A percentile compares a stretch with the other conserved stretches of the same genome.
phyloP scores from a whole-genome alignment of 306 rosid species.

The Betula pendula region DNA sequence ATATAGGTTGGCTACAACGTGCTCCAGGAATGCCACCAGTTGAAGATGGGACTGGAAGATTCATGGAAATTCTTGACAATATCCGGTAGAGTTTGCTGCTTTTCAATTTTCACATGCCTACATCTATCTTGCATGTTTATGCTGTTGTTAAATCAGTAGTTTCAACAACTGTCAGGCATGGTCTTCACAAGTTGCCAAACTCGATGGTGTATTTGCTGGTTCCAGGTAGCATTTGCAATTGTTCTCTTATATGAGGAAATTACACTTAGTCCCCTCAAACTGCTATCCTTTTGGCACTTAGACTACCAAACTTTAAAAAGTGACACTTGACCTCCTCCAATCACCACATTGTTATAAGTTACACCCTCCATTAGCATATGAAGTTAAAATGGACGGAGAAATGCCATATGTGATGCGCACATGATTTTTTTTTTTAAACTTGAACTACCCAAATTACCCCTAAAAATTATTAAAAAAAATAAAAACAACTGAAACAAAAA shows the following conservation, averaged over 20 bases:
- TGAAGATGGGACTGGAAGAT: constrained; percentile 87
- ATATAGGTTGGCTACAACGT: constrained; percentile 94
- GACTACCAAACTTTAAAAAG: too few relatives aligned
- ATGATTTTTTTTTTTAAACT: too few relatives aligned
- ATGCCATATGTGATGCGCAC: too few relatives aligned
- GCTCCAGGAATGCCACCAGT: constrained; percentile 79
- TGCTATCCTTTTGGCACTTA: too few relatives aligned
- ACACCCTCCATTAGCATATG: too few relatives aligned
- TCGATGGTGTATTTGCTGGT: constrained; percentile 86
- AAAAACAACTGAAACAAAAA: too few relatives aligned
- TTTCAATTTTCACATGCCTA: constrained; percentile 14
- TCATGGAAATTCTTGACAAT: constrained; percentile 67
- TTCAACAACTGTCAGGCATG: constrained; percentile 69
- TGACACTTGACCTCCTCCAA: too few relatives aligned
- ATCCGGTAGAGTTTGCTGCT: constrained; percentile 52
- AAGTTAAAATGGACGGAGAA: too few relatives aligned
- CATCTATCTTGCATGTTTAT: constrained; percentile 13
- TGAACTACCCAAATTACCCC: too few relatives aligned
- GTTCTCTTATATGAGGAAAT: not conserved
- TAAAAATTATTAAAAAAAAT: too few relatives aligned
- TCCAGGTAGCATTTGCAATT: constrained; percentile 67
- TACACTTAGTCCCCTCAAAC: too few relatives aligned
- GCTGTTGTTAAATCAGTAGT: constrained; percentile 24
- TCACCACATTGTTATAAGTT: too few relatives aligned
- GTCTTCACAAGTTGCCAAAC: constrained; percentile 84